A percentile compares a stretch with the other conserved stretches of the same genome.
phyloP scores from a whole-genome alignment of 2,329 filamentous ascomycete genomes.

The Elsinoe australis region DNA sequence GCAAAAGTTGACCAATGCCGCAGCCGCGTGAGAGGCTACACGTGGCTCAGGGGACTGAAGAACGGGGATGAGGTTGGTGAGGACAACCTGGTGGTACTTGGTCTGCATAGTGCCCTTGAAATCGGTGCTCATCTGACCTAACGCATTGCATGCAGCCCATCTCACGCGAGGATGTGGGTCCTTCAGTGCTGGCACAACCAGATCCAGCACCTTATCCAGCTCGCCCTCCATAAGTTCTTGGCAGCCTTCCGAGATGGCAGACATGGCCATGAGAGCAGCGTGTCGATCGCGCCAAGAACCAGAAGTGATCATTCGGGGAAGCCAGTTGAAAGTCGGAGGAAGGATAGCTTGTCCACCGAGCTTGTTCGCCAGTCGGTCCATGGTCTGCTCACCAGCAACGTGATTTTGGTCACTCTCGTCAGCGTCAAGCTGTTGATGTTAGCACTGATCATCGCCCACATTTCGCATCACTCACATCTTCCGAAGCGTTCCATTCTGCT shows the following conservation, averaged over 20 bases:
- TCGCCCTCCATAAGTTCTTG: slow-evolving; percentile 93
- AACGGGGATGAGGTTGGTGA: slow-evolving; percentile 87
- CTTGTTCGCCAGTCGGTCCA: slow-evolving; percentile 96
- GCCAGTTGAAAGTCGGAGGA: slow-evolving; percentile 90
- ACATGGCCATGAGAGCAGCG: slow-evolving; percentile 96
- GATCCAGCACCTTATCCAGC: slow-evolving; percentile 82
- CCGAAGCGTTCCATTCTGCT: slow-evolving; percentile 81
- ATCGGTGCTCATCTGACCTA: slow-evolving; percentile 99
- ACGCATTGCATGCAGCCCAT: slow-evolving; percentile 94
- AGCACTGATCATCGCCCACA: slow-evolving; percentile 2
- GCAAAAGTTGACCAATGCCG: slow-evolving; percentile 98
- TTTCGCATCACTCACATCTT: slow-evolving; percentile 59
- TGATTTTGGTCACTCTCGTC: slow-evolving; percentile 97
- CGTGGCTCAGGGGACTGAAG: slow-evolving; percentile 82
- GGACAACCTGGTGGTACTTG: slow-evolving; percentile 80
- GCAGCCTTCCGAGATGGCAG: slow-evolving; percentile 95
- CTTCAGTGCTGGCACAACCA: slow-evolving; percentile 85
- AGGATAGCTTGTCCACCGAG: slow-evolving; percentile 89
- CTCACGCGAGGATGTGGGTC: slow-evolving; percentile 89
- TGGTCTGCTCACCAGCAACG: slow-evolving; percentile 94
- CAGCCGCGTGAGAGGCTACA: slow-evolving; percentile 93
- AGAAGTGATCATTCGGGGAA: slow-evolving; percentile 95
- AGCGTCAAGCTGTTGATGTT: slow-evolving; percentile 61
- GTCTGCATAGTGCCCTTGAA: slow-evolving; percentile 97
- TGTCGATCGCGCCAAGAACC: slow-evolving; percentile 91